Conservation (phyloP, 108 stramenopile species). For the Conticribra weissflogii region DNA sequence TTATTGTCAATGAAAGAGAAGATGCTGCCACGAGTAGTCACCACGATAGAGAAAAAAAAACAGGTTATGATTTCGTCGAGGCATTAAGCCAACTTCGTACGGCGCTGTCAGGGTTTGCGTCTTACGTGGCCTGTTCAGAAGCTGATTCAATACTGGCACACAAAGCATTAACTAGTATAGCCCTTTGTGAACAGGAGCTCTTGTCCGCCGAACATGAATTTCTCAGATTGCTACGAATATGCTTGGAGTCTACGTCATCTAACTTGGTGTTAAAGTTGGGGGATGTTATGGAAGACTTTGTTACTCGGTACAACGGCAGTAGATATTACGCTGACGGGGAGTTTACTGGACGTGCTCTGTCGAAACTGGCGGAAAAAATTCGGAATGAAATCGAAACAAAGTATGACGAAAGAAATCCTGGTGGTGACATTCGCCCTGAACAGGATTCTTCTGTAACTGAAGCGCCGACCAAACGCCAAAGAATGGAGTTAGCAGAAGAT, state of each 20-base stretch:
- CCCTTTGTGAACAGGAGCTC: slow-evolving; percentile 5
- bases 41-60: neutral
- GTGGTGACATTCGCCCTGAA: neutral
- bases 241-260: slow-evolving; percentile 21
- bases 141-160: slow-evolving; percentile 20
- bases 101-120: slow-evolving; percentile 34
- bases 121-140: slow-evolving; percentile 20
- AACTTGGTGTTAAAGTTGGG: neutral
- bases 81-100: slow-evolving; percentile 16
- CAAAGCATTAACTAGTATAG: slow-evolving; percentile 18
- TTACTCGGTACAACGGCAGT: slow-evolving; percentile 33
- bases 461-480: neutral
- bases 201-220: slow-evolving; percentile 18
- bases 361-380: slow-evolving; percentile 4
- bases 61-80: neutral
- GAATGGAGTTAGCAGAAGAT: neutral
- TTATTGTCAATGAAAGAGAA: slow-evolving; percentile 16
- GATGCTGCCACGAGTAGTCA: neutral
- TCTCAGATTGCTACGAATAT: slow-evolving; percentile 14
- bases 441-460: neutral
- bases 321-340: slow-evolving; percentile 17
- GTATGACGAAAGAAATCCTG: neutral
- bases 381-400: slow-evolving; percentile 1
- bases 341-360: slow-evolving; percentile 9
- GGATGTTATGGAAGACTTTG: slow-evolving; percentile 9